These are phyloP conservation scores for Cladophialophora chaetospira DNA, from an alignment of 2,329 filamentous ascomycete genomes.

Conservation along the genomic window DNA sequence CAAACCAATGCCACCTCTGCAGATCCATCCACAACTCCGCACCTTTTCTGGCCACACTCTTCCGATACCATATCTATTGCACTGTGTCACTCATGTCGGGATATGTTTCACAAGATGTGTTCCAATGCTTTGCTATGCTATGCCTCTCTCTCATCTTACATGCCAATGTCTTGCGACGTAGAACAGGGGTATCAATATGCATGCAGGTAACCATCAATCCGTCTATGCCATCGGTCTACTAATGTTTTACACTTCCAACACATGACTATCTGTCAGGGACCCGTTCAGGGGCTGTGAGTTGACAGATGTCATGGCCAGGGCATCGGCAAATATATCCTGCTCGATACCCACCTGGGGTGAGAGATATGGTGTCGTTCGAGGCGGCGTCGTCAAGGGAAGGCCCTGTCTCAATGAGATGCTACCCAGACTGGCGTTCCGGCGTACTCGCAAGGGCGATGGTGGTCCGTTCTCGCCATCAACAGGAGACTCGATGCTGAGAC, in stretches of 20 bases:
- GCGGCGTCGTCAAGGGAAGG: constrained; percentile 15
- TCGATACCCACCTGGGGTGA: constrained; percentile 21
- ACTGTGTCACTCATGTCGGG: constrained; percentile 1
- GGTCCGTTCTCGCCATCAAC: constrained; percentile 4
- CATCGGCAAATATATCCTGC: constrained; percentile 19
- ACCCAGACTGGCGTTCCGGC: constrained; percentile 27
- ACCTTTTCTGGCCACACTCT: neutral
- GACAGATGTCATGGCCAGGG: constrained; percentile 18
- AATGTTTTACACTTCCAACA: too few relatives aligned
- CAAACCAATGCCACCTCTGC: constrained; percentile 1
- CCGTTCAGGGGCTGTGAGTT: constrained; percentile 1
- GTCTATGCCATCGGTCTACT: too few relatives aligned
- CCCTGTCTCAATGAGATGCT: constrained; percentile 21
- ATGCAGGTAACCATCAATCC: neutral
- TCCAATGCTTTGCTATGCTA: constrained; percentile 2
- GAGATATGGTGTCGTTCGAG: constrained; percentile 20
- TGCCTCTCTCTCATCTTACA: constrained; percentile 16
- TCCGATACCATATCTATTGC: neutral
- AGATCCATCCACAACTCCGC: neutral
- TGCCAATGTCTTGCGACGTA: constrained; percentile 1
- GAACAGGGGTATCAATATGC: constrained; percentile 17
- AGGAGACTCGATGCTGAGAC: constrained; percentile 26
- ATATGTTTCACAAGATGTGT: neutral
- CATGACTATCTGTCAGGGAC: neutral
- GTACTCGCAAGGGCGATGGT: constrained; percentile 14